Percentiles rank a stretch among this genome's conserved stretches.
These are phyloP conservation scores for Acanthamoeba culbertsoni DNA, from an alignment of 208 protist genomes.

Conservation along the genomic window DNA sequence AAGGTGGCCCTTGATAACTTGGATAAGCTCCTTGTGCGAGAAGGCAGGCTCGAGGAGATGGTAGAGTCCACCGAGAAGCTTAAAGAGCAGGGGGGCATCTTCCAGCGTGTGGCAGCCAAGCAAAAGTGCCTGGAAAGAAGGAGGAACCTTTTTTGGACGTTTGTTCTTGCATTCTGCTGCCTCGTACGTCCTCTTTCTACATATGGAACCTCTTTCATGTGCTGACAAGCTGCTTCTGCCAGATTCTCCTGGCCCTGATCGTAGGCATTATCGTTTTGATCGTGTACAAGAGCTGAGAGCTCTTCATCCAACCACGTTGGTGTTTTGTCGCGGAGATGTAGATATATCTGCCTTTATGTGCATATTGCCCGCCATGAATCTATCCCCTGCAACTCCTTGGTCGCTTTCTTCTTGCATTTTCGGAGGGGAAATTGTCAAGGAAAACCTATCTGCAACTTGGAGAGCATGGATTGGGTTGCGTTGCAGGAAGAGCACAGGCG, in stretches of 20 bases:
- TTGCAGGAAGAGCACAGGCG: constrained; percentile 17
- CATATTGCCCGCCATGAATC: no score
- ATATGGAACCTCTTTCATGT: neutral
- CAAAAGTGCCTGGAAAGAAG: constrained; percentile 34
- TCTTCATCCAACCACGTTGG: neutral
- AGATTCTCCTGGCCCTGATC: constrained; percentile 7
- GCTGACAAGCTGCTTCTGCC: neutral
- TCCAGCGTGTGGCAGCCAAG: neutral
- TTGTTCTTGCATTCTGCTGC: neutral
- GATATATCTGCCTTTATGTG: neutral
- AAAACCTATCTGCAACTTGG: no score
- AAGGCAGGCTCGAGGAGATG: constrained; percentile 13
- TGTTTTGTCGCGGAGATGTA: neutral
- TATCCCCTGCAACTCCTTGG: no score
- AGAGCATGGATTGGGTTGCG: neutral
- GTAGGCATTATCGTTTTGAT: neutral
- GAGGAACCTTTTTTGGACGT: constrained; percentile 6
- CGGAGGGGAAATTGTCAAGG: no score
- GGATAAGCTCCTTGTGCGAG: neutral
- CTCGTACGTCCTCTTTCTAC: neutral
- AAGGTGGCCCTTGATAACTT: constrained; percentile 13
- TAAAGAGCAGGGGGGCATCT: neutral
- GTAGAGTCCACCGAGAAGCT: constrained; percentile 26
- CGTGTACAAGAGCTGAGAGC: neutral
- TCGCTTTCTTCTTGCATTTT: no score